Percentiles rank a stretch among this genome's conserved stretches.
phyloP scores from a whole-genome alignment of 306 rosid species.

The Glycine soja region DNA sequence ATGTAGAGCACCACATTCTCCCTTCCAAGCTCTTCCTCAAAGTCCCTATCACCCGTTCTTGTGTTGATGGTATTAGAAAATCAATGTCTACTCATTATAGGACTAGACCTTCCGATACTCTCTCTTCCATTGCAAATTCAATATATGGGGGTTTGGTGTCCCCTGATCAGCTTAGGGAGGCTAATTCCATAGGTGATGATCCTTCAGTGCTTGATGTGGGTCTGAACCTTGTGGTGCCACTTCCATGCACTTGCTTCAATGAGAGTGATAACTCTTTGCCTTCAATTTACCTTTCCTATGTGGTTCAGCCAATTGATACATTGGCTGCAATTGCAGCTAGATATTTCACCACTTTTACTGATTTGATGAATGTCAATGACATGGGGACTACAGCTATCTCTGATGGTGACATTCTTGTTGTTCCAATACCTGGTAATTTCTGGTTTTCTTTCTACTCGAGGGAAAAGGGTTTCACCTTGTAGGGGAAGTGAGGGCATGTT shows the following conservation, averaged over 20 bases:
- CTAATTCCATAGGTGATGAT: conserved; percentile 74
- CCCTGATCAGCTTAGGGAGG: conserved; percentile 79
- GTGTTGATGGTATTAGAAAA: conserved; percentile 84
- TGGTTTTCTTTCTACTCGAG: neutral
- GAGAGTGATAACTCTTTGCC: conserved; percentile 77
- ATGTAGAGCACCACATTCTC: conserved; percentile 79
- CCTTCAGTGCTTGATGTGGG: conserved; percentile 76
- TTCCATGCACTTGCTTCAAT: conserved; percentile 84
- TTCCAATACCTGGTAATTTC: conserved; percentile 69
- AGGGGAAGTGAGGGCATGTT: neutral
- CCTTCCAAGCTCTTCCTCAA: conserved; percentile 76
- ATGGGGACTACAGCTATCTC: conserved; percentile 68
- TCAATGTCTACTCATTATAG: conserved; percentile 75
- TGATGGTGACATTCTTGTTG: conserved; percentile 70
- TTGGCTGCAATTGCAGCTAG: conserved; percentile 63
- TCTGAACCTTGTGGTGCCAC: conserved; percentile 72
- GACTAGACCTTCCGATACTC: conserved; percentile 71
- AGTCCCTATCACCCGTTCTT: conserved; percentile 71
- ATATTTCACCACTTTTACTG: conserved; percentile 74
- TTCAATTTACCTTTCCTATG: conserved; percentile 77
- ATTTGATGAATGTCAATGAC: conserved; percentile 87
- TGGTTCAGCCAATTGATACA: conserved; percentile 66
- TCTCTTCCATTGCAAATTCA: conserved; percentile 69
- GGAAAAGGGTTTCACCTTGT: neutral
- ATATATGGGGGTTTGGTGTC: conserved; percentile 74